Evolutionary conservation across 495 filamentous ascomycete species (phyloP), one percentile per base, ranked within the genome.

Genomic region (Lindgomyces ingoldianus): DNA sequence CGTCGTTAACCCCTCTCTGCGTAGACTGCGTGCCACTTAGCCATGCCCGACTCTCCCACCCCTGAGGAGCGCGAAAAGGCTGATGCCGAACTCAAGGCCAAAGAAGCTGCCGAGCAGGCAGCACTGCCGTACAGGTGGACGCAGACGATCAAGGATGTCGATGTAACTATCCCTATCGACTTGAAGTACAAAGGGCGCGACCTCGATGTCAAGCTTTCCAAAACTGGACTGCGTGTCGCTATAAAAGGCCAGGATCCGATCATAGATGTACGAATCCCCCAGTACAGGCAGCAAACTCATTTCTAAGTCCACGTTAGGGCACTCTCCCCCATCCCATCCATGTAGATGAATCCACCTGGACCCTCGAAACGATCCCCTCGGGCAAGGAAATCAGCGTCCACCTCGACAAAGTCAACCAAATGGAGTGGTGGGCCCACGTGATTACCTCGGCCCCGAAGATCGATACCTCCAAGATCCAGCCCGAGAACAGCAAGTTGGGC

Each of bases 381-480:
- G 86, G 82, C 69, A 95, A 95, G 77, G 84, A 90, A 71, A 76
- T 98, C 69, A 84, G 85, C 72, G 80, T 98, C 67, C 95, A 98
- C 76, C 88, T 98, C 27, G 94, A 98, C 81, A 98, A 98, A 76
- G 79, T 86, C 60, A 96, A 97, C 82, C 92, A 97, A 84, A 86
- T 93, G 83, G 91, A 96, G 76, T 98, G 94, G 94, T 98, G 94
- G 94, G 78, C 89, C 26, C 91, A 96, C 76, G 90, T 97, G 22
- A 83, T 96, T 11, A 95, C 87, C 22, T 72, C 78, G 16, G 93
- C 93, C 25, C 91, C 90, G 25, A 88, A 86, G 73, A 95, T 98
- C 79, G 95, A 98, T 75, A 91, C 94, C 27, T 86, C 87, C 67
- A 96, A 96, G 81, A 97, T 98, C 78, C 84, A 85, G 73, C 94